phyloP scores from a whole-genome alignment of 441 rosid genomes.

The Manihot esculenta region DNA sequence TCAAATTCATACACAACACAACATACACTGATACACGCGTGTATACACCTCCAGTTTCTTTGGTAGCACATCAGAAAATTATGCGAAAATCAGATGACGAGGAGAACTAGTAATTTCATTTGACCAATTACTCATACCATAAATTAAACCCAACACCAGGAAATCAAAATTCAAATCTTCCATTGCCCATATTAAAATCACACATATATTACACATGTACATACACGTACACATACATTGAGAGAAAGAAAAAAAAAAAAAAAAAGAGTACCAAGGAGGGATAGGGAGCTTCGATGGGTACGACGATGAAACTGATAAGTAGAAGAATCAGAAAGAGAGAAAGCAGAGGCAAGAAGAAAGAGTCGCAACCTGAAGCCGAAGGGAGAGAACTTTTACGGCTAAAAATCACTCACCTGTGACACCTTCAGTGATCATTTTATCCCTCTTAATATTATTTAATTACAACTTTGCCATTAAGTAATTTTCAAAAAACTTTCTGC shows the following conservation, averaged over 20 bases:
- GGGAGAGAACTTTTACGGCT: background rate
- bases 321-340: background rate
- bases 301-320: background rate
- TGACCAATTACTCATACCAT: background rate
- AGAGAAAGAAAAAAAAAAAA: background rate
- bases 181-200: constrained; percentile 10
- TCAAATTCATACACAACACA: too few relatives aligned
- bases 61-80: background rate
- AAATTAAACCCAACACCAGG: background rate
- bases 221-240: background rate
- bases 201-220: background rate
- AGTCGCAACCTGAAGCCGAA: background rate
- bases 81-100: background rate
- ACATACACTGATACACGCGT: too few relatives aligned
- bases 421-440: background rate
- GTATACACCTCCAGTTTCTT: too few relatives aligned
- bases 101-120: background rate
- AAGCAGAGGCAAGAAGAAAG: background rate
- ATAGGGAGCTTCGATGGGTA: background rate
- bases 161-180: background rate
- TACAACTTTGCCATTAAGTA: background rate
- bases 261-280: constrained; percentile 4
- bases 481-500: too few relatives aligned
- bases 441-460: background rate
- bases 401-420: constrained; percentile 9